phyloP scores from a whole-genome alignment of 176 grass and related monocot species.

The Microstegium vimineum region DNA sequence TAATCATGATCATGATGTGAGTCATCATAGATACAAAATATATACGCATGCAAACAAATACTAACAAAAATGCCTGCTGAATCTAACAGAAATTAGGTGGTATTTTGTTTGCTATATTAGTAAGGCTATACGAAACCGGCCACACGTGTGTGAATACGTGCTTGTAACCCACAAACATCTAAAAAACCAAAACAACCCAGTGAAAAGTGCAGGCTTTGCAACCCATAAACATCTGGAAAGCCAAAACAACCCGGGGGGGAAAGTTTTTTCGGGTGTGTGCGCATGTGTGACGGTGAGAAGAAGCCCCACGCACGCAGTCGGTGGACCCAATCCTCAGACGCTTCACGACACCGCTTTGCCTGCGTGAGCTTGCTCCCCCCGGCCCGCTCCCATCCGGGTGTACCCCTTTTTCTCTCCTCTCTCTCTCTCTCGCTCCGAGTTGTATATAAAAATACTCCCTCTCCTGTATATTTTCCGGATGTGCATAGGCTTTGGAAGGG shows the following conservation, averaged over 20 bases:
- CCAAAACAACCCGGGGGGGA: slow-evolving; percentile 29
- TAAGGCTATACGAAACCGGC: neutral
- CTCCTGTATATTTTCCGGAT: slow-evolving; percentile 41
- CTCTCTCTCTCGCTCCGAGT: slow-evolving; percentile 19
- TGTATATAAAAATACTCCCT: slow-evolving; percentile 43
- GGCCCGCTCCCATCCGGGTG: neutral
- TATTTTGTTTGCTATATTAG: neutral
- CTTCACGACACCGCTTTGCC: slow-evolving; percentile 41
- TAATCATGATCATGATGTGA: neutral
- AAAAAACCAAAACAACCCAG: slow-evolving; percentile 34
- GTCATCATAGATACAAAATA: neutral
- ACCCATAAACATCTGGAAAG: slow-evolving; percentile 17
- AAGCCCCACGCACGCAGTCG: slow-evolving; percentile 38
- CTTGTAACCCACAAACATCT: neutral
- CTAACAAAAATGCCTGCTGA: neutral
- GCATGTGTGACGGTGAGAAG: slow-evolving; percentile 27
- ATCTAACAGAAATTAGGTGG: slow-evolving; percentile 33
- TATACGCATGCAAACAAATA: slow-evolving; percentile 5
- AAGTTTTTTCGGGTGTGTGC: neutral
- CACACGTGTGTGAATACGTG: neutral
- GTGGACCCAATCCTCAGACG: slow-evolving; percentile 47
- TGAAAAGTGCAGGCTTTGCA: neutral
- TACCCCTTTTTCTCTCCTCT: neutral
- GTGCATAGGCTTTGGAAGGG: slow-evolving; percentile 28
- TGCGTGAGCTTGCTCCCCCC: slow-evolving; percentile 34